Conservation (phyloP, 192 early-diverging fungal species). For the Lobosporangium transversale region DNA sequence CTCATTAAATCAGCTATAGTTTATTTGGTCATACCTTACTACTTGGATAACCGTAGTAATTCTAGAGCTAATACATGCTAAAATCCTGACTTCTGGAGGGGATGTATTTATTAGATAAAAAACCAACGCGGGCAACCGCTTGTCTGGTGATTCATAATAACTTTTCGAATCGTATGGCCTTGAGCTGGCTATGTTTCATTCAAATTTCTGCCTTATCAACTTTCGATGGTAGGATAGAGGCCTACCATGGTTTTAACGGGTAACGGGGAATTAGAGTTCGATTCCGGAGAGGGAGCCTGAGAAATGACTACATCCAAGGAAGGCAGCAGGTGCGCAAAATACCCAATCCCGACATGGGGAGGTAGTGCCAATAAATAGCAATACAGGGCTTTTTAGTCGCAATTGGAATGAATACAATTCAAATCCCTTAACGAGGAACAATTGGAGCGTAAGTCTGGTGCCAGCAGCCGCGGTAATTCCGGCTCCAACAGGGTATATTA, state of each 20-base stretch:
- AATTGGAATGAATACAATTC: no score
- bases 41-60: constrained; percentile 86
- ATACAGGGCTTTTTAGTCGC: no score
- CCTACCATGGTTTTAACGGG: constrained; percentile 81
- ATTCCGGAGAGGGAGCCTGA: no score
- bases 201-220: constrained; percentile 90
- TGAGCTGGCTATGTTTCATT: constrained; percentile 80
- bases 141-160: constrained; percentile 78
- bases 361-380: no score
- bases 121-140: constrained; percentile 60
- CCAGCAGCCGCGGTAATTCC: no score
- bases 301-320: no score
- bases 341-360: no score
- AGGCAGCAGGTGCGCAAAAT: no score
- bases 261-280: constrained; percentile 84
- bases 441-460: no score
- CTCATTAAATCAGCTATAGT: constrained; percentile 90
- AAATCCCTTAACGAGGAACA: no score
- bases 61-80: constrained; percentile 82
- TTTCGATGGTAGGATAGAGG: constrained; percentile 84
- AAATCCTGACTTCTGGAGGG: constrained; percentile 74
- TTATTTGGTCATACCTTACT: constrained; percentile 83
- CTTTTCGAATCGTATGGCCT: constrained; percentile 78
- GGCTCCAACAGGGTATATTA: no score
- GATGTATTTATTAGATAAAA: constrained; percentile 81